phyloP scores from a whole-genome alignment of 768 basidiomycete genomes.

The Boletus sensibilis region DNA sequence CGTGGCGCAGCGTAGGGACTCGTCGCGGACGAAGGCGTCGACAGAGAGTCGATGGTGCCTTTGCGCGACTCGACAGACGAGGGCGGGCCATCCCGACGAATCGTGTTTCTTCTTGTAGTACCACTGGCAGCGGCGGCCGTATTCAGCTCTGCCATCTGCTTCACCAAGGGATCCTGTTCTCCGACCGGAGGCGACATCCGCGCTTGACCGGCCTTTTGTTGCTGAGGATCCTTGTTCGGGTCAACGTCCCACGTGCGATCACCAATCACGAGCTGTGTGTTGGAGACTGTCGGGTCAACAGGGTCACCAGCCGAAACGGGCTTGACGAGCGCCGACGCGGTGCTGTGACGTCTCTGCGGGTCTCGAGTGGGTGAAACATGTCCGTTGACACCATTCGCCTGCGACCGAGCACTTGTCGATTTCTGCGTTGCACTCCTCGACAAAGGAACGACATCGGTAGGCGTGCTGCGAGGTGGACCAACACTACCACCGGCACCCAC shows the following conservation, averaged over 20 bases:
- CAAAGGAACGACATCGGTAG: conserved; percentile 31
- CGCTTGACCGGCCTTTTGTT: conserved; percentile 21
- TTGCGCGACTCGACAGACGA: conserved; percentile 26
- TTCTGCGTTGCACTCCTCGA: conserved; percentile 33
- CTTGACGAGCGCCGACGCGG: conserved; percentile 22
- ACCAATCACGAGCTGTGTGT: conserved; percentile 62
- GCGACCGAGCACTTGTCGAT: conserved; percentile 32
- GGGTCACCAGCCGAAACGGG: conserved; percentile 47
- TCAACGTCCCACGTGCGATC: conserved; percentile 66
- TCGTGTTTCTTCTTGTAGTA: conserved; percentile 19
- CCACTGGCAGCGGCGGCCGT: conserved; percentile 27
- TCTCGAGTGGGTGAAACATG: conserved; percentile 26
- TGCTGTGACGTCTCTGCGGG: conserved; percentile 28
- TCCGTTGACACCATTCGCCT: conserved; percentile 32
- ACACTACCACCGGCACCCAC: conserved; percentile 63
- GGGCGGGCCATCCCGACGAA: conserved; percentile 25
- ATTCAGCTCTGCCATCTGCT: conserved; percentile 58
- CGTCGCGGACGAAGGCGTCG: conserved; percentile 26
- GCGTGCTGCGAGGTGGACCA: conserved; percentile 34
- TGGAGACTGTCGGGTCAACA: conserved; percentile 62
- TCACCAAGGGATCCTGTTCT: conserved; percentile 60
- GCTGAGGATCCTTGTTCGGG: conserved; percentile 63
- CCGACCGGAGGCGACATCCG: conserved; percentile 36
- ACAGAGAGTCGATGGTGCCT: conserved; percentile 25
- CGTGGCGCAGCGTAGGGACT: conserved; percentile 26